Percentiles rank a stretch among this genome's conserved stretches.
Evolutionary conservation across 208 protist species (phyloP).

Genomic region (Crithidia fasciculata): DNA sequence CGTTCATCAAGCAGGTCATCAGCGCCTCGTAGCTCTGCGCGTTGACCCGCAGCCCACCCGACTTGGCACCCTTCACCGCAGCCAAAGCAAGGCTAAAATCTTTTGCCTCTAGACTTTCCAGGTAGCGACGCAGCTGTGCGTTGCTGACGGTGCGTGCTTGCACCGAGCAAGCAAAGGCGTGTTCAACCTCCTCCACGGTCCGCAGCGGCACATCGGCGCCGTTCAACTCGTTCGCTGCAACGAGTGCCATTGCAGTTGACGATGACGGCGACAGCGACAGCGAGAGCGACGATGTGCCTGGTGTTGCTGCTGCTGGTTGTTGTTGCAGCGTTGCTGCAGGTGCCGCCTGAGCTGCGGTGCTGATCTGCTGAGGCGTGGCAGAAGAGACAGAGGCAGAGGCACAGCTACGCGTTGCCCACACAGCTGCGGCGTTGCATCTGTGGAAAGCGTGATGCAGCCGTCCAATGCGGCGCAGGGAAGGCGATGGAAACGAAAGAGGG

Average conservation of each 20-base stretch:
- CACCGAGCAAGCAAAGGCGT: conserved; percentile 69
- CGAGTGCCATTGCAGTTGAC: background rate
- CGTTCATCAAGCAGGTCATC: conserved; percentile 59
- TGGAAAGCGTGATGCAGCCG: too few species aligned
- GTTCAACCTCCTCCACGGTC: conserved; percentile 60
- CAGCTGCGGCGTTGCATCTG: too few species aligned
- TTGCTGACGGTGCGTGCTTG: conserved; percentile 83
- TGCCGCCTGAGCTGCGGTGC: too few species aligned
- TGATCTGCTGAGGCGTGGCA: too few species aligned
- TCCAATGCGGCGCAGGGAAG: too few species aligned
- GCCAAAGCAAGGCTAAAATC: conserved; percentile 64
- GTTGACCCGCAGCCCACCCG: conserved; percentile 64
- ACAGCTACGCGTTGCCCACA: too few species aligned
- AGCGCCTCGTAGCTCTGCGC: conserved; percentile 72
- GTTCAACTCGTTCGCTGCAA: background rate
- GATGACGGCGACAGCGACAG: background rate
- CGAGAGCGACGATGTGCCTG: background rate
- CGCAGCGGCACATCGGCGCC: conserved; percentile 20
- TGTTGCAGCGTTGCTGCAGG: too few species aligned
- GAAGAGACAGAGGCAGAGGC: too few species aligned
- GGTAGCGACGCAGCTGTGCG: conserved; percentile 68
- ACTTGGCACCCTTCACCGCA: conserved; percentile 66
- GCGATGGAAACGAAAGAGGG: too few species aligned
- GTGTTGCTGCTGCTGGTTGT: too few species aligned
- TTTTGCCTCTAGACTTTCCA: conserved; percentile 54